Evolutionary conservation across 495 filamentous ascomycete species (phyloP), one percentile per base, ranked within the genome.

Genomic region (Penicillium angulare): DNA sequence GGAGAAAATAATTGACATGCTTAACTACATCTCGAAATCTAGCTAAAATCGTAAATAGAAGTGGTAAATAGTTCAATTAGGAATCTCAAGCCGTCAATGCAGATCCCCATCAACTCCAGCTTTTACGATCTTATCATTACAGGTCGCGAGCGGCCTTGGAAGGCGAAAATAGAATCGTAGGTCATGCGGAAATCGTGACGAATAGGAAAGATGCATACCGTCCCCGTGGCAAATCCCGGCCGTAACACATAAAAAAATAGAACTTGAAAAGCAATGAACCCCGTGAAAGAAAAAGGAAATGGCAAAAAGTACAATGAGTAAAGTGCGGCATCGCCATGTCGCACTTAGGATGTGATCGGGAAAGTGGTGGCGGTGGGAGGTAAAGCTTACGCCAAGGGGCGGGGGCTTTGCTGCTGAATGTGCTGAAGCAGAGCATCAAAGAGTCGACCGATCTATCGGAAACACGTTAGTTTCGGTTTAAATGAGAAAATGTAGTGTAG

Each of bases 401-500:
- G 65, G 42, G 74, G 74, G 65, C 74, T 77, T 59, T 77, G 74
- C 49, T 77, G 74, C 53, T 77, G 74, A 41, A 77, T 77, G 39
- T 77, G 74, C 49, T 74, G 72, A 43, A 77, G 68, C 49, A 77
- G 71, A 42, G 74, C 74, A 60, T 77, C 72, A 40, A 77, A 77
- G 21, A 77, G 68, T 51, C 74, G 74, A 55, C 74, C 74, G 50
- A 77, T 77, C 74, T 77, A 31, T 27, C 45, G 35, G 26, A 22
- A 7, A 10, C 16, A 12, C 5, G 43, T 65, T 58, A 65, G 49
- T 29, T 31, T 31, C 13, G 27, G 13, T 31, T 2, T 31, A 1
- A 12, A 31, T 31, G 13, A 9, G 8, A 12, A 31, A 31, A 31
- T 31, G 42, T 21, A 32, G 18, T 18, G 31, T 32, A 13, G 42